Percentiles rank a stretch among this genome's conserved stretches.
These are phyloP conservation scores for Solanum appendiculatum DNA, from an alignment of 257 asterid genomes.

Conservation along the genomic window DNA sequence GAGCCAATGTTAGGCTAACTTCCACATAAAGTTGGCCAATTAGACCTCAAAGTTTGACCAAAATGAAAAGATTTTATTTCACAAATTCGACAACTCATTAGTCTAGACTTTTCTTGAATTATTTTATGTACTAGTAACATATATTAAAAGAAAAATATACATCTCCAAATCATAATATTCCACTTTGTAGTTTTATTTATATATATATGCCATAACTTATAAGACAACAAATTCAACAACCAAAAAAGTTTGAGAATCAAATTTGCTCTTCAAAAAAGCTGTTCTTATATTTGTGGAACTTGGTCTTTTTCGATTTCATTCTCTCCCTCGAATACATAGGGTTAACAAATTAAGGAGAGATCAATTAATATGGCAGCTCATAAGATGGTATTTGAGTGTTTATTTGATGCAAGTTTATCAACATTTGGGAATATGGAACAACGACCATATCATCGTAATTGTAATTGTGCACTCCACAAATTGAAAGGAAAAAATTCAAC, in stretches of 20 bases:
- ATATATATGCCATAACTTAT: background rate
- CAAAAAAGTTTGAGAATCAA: background rate
- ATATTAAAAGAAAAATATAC: background rate
- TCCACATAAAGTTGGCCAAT: background rate
- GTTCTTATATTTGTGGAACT: rapidly evolving
- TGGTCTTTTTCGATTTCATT: background rate
- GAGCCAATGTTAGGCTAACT: background rate
- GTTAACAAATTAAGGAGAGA: background rate
- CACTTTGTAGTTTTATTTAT: background rate
- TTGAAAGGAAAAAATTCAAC: background rate
- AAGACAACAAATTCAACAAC: background rate
- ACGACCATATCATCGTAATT: background rate
- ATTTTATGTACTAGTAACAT: background rate
- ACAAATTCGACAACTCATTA: background rate
- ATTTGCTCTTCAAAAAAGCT: no score
- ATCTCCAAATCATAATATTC: background rate
- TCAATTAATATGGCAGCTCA: background rate
- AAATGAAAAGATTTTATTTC: background rate
- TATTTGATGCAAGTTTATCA: background rate
- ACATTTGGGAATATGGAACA: background rate
- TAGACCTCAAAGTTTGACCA: background rate
- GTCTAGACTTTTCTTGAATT: background rate
- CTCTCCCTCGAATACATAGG: background rate
- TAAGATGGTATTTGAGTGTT: background rate
- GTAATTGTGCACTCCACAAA: background rate